phyloP scores from a whole-genome alignment of 164 flowering plant species.

The Paratinospora sagittata region DNA sequence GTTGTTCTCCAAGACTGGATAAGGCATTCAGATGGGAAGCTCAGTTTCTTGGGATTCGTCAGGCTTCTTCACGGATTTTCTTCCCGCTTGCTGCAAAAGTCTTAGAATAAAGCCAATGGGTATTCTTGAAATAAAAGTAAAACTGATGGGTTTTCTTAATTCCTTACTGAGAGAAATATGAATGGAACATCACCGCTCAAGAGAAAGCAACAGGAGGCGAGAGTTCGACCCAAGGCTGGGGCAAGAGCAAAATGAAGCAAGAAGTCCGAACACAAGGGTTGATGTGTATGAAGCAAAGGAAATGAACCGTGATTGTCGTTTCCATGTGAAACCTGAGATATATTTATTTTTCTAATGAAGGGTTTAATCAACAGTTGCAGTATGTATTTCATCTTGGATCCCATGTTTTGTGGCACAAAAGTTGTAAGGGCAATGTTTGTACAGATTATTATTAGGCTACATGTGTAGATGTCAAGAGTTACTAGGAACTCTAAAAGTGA shows the following conservation, averaged over 20 bases:
- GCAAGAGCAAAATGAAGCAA: background rate
- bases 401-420: slow-evolving; percentile 22
- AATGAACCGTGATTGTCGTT: slow-evolving; percentile 2
- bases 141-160: background rate
- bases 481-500: background rate
- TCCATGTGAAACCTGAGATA: background rate
- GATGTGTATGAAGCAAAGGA: slow-evolving; percentile 2
- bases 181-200: slow-evolving; percentile 3
- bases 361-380: background rate
- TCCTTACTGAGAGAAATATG: background rate
- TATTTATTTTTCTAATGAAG: background rate
- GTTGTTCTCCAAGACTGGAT: slow-evolving; percentile 97
- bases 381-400: background rate
- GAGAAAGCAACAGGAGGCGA: background rate
- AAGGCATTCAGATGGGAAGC: slow-evolving; percentile 85
- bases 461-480: slow-evolving; percentile 3
- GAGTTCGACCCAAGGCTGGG: background rate
- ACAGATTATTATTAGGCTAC: slow-evolving; percentile 39
- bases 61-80: slow-evolving; percentile 80
- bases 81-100: slow-evolving; percentile 66
- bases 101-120: slow-evolving; percentile 16
- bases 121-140: no score
- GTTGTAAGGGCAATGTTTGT: slow-evolving; percentile 36
- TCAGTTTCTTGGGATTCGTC: slow-evolving; percentile 89
- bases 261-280: background rate